Percentiles rank a stretch among this genome's conserved stretches.
Evolutionary conservation across 2,329 filamentous ascomycete genomes (phyloP).

Genomic region (Whalleya microplaca): DNA sequence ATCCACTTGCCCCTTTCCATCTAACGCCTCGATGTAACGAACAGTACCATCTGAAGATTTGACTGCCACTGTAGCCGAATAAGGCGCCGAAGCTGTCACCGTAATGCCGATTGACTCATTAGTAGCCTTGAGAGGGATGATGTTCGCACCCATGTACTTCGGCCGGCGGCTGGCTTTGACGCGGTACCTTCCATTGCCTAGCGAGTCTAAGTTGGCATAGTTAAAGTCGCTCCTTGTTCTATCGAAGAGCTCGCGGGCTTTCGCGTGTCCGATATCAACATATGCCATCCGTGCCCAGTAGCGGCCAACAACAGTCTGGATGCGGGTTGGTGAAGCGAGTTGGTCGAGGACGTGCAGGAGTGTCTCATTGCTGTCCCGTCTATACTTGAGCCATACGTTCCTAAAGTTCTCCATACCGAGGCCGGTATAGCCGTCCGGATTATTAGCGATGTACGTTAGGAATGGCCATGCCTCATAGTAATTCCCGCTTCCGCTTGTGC

Average conservation of each 20-base stretch:
- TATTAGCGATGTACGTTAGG: slow-evolving; percentile 51
- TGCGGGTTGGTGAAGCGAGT: slow-evolving; percentile 39
- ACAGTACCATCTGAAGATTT: slow-evolving; percentile 35
- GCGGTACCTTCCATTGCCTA: slow-evolving; percentile 43
- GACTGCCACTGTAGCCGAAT: slow-evolving; percentile 47
- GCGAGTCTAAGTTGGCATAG: slow-evolving; percentile 47
- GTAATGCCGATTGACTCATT: slow-evolving; percentile 35
- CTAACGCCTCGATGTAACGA: slow-evolving; percentile 42
- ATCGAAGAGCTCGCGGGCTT: slow-evolving; percentile 44
- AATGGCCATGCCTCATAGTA: slow-evolving; percentile 59
- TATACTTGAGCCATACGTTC: slow-evolving; percentile 49
- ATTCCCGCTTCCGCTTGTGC: slow-evolving; percentile 45
- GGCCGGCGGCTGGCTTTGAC: slow-evolving; percentile 47
- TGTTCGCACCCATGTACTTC: slow-evolving; percentile 55
- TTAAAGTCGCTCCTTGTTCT: slow-evolving; percentile 41
- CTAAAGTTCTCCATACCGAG: slow-evolving; percentile 47
- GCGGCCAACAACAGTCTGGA: slow-evolving; percentile 46
- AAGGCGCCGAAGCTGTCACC: slow-evolving; percentile 41
- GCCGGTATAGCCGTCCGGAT: slow-evolving; percentile 48
- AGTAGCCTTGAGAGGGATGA: slow-evolving; percentile 47
- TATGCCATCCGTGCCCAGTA: slow-evolving; percentile 60
- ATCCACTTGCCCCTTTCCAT: slow-evolving; percentile 39
- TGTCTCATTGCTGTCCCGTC: slow-evolving; percentile 50
- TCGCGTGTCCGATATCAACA: slow-evolving; percentile 51
- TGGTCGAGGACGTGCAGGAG: slow-evolving; percentile 51